phyloP scores from a whole-genome alignment of 768 basidiomycete species.

The Lactarius psammicola region DNA sequence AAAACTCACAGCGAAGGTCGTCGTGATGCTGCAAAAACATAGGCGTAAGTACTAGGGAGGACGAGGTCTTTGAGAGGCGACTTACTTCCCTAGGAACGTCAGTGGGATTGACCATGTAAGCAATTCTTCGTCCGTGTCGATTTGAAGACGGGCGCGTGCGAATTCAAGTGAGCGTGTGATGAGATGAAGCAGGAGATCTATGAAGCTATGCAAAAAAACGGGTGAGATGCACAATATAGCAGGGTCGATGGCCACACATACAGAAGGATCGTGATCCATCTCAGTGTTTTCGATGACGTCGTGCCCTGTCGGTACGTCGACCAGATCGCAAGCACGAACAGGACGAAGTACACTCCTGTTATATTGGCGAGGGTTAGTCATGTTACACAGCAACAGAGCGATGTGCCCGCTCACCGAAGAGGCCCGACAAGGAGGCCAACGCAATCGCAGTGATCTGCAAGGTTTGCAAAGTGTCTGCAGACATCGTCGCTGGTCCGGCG shows the following conservation, averaged over 20 bases:
- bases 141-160: constrained; percentile 26
- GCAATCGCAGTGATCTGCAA: constrained; percentile 26
- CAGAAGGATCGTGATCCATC: constrained; percentile 29
- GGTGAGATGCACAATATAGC: constrained; percentile 30
- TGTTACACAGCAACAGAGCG: background rate
- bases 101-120: constrained; percentile 29
- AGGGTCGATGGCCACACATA: constrained; percentile 5
- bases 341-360: constrained; percentile 30
- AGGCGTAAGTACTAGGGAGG: background rate
- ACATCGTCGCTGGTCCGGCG: constrained; percentile 1
- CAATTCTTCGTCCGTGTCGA: constrained; percentile 21
- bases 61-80: background rate
- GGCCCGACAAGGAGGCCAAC: constrained; percentile 24
- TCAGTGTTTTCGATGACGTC: constrained; percentile 22
- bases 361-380: background rate
- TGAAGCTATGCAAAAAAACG: constrained; percentile 21
- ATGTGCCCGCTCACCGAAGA: constrained; percentile 24
- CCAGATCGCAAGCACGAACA: constrained; percentile 31
- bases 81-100: constrained; percentile 18
- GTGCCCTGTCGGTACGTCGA: constrained; percentile 21
- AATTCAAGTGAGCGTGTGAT: constrained; percentile 30
- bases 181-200: constrained; percentile 29
- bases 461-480: constrained; percentile 17
- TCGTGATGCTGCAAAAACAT: constrained; percentile 8
- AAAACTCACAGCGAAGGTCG: constrained; percentile 14